Percentiles rank a stretch among this genome's conserved stretches.
Evolutionary conservation across 768 basidiomycete genomes (phyloP).

Genomic region (Lactifluus echinatus): DNA sequence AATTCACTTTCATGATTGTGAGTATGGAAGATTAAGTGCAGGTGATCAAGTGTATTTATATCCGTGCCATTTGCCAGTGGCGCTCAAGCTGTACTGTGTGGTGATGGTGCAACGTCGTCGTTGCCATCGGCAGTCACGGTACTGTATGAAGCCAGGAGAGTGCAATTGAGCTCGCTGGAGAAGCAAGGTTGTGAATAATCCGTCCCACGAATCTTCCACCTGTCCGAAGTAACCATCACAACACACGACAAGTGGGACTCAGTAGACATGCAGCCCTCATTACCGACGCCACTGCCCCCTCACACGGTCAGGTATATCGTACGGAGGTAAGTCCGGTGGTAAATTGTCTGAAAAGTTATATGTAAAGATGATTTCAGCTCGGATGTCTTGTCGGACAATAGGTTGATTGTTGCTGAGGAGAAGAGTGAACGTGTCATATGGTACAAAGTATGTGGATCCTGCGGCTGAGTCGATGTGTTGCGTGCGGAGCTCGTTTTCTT

Average conservation of each 20-base stretch:
- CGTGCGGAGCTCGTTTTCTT: constrained; percentile 16
- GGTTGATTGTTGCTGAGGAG: constrained; percentile 55
- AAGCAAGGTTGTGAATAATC: too few species aligned
- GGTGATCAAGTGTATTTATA: neutral
- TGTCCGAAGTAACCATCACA: neutral
- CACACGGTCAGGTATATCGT: constrained; percentile 7
- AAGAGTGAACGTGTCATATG: constrained; percentile 50
- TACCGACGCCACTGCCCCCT: neutral
- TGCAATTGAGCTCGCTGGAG: too few species aligned
- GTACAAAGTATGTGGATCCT: constrained; percentile 51
- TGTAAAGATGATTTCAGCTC: constrained; percentile 40
- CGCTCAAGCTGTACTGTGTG: too few species aligned
- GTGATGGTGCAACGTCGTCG: neutral
- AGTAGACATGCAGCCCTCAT: neutral
- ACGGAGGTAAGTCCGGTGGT: constrained; percentile 3
- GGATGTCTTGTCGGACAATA: constrained; percentile 64
- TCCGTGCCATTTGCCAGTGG: too few species aligned
- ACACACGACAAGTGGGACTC: neutral
- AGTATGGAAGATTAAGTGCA: neutral
- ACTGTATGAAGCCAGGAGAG: too few species aligned
- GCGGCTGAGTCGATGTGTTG: neutral
- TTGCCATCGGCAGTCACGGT: too few species aligned
- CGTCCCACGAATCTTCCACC: neutral
- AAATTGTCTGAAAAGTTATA: neutral
- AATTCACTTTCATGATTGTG: constrained; percentile 5